phyloP scores from a whole-genome alignment of 805 yeast species.

The Cyberlindnera mississippiensis region DNA sequence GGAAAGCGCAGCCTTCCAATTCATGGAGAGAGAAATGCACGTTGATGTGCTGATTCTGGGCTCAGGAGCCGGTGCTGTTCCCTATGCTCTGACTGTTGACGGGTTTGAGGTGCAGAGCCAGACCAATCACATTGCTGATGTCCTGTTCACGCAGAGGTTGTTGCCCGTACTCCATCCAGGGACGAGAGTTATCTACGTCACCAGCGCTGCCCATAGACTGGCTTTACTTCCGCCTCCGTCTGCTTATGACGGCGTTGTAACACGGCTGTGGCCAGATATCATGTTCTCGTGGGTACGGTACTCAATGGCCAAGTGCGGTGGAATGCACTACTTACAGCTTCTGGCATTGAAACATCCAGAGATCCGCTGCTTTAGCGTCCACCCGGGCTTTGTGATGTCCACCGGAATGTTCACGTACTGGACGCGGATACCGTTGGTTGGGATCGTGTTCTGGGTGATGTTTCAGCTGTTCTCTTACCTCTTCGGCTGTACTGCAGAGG shows the following conservation, averaged over 20 bases:
- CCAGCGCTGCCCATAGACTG: constrained; percentile 57
- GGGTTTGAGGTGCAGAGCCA: constrained; percentile 78
- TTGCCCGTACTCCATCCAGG: constrained; percentile 36
- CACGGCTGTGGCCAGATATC: constrained; percentile 54
- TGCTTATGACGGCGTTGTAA: constrained; percentile 29
- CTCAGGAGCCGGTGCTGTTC: constrained; percentile 81
- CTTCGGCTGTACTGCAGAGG: constrained; percentile 68
- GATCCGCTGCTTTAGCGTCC: constrained; percentile 60
- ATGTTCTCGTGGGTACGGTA: constrained; percentile 76
- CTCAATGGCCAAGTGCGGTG: constrained; percentile 72
- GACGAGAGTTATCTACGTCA: constrained; percentile 43
- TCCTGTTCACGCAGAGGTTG: constrained; percentile 59
- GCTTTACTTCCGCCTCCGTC: constrained; percentile 35
- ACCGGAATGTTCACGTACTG: constrained; percentile 72
- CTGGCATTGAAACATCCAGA: constrained; percentile 64
- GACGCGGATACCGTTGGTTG: constrained; percentile 76
- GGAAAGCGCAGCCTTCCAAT: constrained; percentile 44
- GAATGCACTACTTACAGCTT: constrained; percentile 67
- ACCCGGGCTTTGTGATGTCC: constrained; percentile 86
- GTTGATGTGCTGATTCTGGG: constrained; percentile 67
- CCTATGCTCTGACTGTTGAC: constrained; percentile 58
- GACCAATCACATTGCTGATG: constrained; percentile 74
- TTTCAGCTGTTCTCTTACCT: constrained; percentile 66
- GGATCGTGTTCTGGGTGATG: constrained; percentile 64
- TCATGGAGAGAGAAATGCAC: constrained; percentile 42